These are phyloP conservation scores for Ogataea methylovora DNA, from an alignment of 805 yeast species.

Conservation along the genomic window DNA sequence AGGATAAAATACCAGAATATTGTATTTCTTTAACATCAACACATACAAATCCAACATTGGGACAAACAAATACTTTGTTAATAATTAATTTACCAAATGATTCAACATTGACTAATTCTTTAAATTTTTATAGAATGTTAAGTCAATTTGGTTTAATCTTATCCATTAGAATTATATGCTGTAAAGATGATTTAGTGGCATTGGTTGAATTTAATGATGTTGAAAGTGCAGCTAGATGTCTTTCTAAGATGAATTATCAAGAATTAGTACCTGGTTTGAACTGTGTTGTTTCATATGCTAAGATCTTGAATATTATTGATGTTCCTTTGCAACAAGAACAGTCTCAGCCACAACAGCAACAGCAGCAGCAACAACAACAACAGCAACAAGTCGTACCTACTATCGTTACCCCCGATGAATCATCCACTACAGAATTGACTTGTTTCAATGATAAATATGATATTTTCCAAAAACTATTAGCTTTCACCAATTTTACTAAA, in stretches of 20 bases:
- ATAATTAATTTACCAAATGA: constrained; percentile 69
- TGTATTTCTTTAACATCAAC: constrained; percentile 60
- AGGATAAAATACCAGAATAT: constrained; percentile 56
- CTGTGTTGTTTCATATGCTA: constrained; percentile 80
- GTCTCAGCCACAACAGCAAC: constrained; percentile 10
- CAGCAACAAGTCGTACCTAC: constrained; percentile 1
- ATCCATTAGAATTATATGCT: constrained; percentile 52
- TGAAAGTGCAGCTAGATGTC: constrained; percentile 74
- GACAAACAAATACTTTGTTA: constrained; percentile 72
- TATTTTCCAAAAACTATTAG: not conserved
- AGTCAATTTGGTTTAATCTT: constrained; percentile 54
- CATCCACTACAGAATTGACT: not conserved
- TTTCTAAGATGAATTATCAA: constrained; percentile 69
- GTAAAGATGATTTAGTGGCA: constrained; percentile 32
- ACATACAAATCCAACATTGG: constrained; percentile 59
- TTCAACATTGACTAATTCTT: constrained; percentile 32
- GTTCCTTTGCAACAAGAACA: constrained; percentile 25
- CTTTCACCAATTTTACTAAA: not conserved
- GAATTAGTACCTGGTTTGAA: constrained; percentile 76
- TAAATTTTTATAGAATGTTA: constrained; percentile 47
- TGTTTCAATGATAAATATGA: not conserved
- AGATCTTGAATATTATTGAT: constrained; percentile 32
- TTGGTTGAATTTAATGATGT: constrained; percentile 66
- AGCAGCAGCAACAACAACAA: constrained; percentile 25
- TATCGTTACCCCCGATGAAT: not conserved